Evolutionary conservation across 352 stramenopile genomes (phyloP), one percentile per base, ranked within the genome.

Genomic region (Saprolegnia parasitica): DNA sequence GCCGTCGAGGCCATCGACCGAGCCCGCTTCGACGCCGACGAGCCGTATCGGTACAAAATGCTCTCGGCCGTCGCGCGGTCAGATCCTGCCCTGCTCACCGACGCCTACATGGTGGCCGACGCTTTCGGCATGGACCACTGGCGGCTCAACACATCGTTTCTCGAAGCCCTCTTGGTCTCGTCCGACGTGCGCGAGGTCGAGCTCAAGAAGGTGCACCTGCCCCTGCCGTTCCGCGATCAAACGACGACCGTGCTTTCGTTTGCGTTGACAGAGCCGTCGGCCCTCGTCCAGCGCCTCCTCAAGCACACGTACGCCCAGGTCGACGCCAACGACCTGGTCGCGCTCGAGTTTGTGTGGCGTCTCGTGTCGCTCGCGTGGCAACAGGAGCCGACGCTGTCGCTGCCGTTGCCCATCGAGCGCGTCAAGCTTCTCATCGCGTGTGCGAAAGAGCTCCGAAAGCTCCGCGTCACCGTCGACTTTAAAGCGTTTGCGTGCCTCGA

Each of bases 371-470:
- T 56, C 52, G 45, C 42, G 20, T 42, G 54, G 63, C 63, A 29
- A 32, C 20, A 70, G 62, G 63, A 52, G 50, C 46, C 39, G 32
- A 29, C 52, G 24, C 2, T 60, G 2, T 35, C 24, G 16, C 24
- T 60, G 35, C 54, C 63, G 10, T 13, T 67, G 15, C 54, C 63
- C 1, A 42, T 56, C 13, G 63, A 70, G 16, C 63, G 63, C 10
- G 20, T 70, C 45, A 70, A 70, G 29, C 23, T 70, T 10, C 52
- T 62, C 26, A 26, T 58, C 16, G 46, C 63, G 39, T 63, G 63
- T 18, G 63, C 63, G 1, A 60, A 62, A 4, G 55, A 70, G 42
- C 49, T 70, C 9, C 63, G 63, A 45, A 40, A 70, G 23, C 9
- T 24, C n/a, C 45, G 29, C n/a, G 15, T 70, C 10, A 15, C 46